Evolutionary conservation across 164 flowering plant genomes (phyloP).

Genomic region (Umbilicus rupestris): DNA sequence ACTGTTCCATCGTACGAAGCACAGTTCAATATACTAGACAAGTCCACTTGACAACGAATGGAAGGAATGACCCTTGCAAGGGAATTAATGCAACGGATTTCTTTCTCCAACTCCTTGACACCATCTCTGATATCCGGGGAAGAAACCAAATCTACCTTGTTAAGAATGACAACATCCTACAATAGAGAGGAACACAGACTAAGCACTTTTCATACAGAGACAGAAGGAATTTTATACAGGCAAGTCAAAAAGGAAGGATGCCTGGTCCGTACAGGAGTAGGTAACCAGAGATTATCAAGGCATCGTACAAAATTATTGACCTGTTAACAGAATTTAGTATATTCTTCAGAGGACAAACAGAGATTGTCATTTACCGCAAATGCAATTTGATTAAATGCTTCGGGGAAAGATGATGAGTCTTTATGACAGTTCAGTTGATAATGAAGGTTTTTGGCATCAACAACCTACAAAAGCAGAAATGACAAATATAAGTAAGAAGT

Average conservation of each 20-base stretch:
- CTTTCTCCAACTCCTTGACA: slow-evolving; percentile 64
- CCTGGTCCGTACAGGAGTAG: neutral
- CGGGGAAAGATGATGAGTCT: slow-evolving; percentile 68
- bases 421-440: slow-evolving; percentile 47
- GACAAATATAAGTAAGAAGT: neutral
- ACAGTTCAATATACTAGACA: slow-evolving; percentile 58
- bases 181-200: slow-evolving; percentile 14
- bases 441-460: slow-evolving; percentile 82
- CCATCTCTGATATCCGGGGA: slow-evolving; percentile 30
- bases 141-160: slow-evolving; percentile 89
- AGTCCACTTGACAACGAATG: slow-evolving; percentile 81
- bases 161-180: slow-evolving; percentile 86
- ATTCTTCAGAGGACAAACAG: too few species aligned
- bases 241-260: neutral
- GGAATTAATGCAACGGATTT: slow-evolving; percentile 67
- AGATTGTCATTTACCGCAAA: slow-evolving; percentile 64
- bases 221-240: neutral
- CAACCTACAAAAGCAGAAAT: slow-evolving; percentile 42
- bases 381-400: slow-evolving; percentile 81
- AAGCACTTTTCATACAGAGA: neutral
- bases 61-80: slow-evolving; percentile 63
- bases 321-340: neutral
- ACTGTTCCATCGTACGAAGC: slow-evolving; percentile 77
- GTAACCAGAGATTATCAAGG: neutral
- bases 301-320: neutral